These are phyloP conservation scores for Ilex paraguariensis DNA, from an alignment of 305 asterid genomes.

Conservation along the genomic window DNA sequence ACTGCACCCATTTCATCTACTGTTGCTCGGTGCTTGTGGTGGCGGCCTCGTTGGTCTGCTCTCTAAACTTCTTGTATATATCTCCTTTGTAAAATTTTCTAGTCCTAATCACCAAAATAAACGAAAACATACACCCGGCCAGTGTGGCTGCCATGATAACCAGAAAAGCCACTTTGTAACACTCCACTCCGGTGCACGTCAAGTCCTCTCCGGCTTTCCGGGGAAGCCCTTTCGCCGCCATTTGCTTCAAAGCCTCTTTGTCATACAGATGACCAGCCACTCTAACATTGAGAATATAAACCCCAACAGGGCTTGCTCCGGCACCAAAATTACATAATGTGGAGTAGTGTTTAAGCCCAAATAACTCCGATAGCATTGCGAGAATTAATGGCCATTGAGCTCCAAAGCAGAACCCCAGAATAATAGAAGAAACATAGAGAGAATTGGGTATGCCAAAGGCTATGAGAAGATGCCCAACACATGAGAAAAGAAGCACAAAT, in stretches of 20 bases:
- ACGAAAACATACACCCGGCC: slow-evolving; percentile 32
- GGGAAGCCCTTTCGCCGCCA: slow-evolving; percentile 26
- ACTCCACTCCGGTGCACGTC: slow-evolving; percentile 39
- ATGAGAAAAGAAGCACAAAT: slow-evolving; percentile 32
- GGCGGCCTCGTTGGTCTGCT: slow-evolving; percentile 10
- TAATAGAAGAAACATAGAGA: slow-evolving; percentile 40
- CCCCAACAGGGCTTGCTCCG: slow-evolving; percentile 52
- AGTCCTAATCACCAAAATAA: slow-evolving; percentile 39
- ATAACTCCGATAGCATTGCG: slow-evolving; percentile 53
- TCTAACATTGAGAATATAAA: slow-evolving; percentile 46
- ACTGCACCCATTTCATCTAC: too few relatives aligned
- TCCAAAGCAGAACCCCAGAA: slow-evolving; percentile 58
- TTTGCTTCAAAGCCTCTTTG: slow-evolving; percentile 40
- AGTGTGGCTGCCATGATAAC: slow-evolving; percentile 39
- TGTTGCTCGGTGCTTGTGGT: too few relatives aligned
- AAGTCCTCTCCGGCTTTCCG: slow-evolving; percentile 38
- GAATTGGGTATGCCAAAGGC: slow-evolving; percentile 50
- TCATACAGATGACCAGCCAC: slow-evolving; percentile 48
- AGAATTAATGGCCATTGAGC: slow-evolving; percentile 56
- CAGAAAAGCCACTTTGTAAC: slow-evolving; percentile 41
- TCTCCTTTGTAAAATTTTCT: slow-evolving; percentile 30
- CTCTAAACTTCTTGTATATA: slow-evolving; percentile 32
- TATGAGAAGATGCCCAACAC: slow-evolving; percentile 46
- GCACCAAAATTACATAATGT: slow-evolving; percentile 49
- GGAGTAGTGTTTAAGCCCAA: slow-evolving; percentile 48